Evolutionary conservation across 768 basidiomycete species (phyloP), one percentile per base, ranked within the genome.

Genomic region (Phanerochaete sordida): DNA sequence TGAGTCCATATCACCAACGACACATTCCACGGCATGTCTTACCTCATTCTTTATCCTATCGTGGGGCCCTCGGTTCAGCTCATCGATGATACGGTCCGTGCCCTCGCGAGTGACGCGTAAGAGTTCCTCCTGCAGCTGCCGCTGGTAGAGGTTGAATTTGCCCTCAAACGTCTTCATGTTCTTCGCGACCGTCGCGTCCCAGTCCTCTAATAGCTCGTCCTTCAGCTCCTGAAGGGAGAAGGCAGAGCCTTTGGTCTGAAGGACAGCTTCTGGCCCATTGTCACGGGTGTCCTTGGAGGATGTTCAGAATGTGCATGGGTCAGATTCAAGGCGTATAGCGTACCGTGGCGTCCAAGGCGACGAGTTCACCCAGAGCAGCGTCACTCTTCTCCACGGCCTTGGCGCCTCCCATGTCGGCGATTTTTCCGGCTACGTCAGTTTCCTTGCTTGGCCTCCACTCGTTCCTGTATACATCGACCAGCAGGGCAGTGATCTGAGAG

Each of bases 21-120:
- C 19, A n/a, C 2, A 9, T 30, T n/a, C 35, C 33, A 27, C 3
- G 6, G 16, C n/a, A 1, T 9, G 0, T 27, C 64, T 0, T 21
- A 67, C 69, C 58, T 65, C 61, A 51, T 71, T 67, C 11, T 62
- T 62, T 21, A 73, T 68, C 7, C 66, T 57, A 16, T 66, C 64
- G 43, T 72, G 69, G 0, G 72, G 65, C 0, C 70, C 70, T 11
- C 58, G 57, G 16, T 56, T 61, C 13, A 72, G 48, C 43, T 60
- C 48, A 62, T 65, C 43, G 45, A 60, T 64, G 2, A 69, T 26
- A 1, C 68, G 62, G 37, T 69, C 62, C n/a, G 60, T 65, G 46
- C 64, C 63, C 23, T 62, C 62, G 9, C 46, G 52, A 16, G 69
- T 54, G 8, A 57, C 51, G 0, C 65, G 60, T 9, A 62, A 59